Percentiles rank a stretch among this genome's conserved stretches.
phyloP scores from a whole-genome alignment of 352 stramenopile genomes.

The Phytophthora gonapodyides region DNA sequence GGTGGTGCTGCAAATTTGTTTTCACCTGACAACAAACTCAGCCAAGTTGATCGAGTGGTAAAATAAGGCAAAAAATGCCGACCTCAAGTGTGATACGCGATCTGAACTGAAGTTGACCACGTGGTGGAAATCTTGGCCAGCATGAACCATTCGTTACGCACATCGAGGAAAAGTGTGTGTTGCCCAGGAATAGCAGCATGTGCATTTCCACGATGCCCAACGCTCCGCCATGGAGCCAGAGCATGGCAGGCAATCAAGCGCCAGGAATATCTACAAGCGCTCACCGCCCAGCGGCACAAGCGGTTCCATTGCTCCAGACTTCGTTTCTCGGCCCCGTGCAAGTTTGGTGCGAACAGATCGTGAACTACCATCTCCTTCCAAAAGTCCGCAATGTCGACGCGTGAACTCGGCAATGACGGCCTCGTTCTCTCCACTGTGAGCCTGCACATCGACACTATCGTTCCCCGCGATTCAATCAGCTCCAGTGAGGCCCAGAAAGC shows the following conservation, averaged over 20 bases:
- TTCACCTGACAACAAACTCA: no score
- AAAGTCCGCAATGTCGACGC: slow-evolving; percentile 19
- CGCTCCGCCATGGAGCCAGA: slow-evolving; percentile 24
- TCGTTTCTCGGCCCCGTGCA: not conserved
- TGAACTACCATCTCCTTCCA: not conserved
- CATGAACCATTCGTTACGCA: slow-evolving; percentile 12
- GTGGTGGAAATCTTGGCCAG: no score
- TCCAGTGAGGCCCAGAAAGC: slow-evolving; percentile 38
- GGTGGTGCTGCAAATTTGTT: no score
- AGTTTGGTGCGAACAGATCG: slow-evolving; percentile 1
- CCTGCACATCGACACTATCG: slow-evolving; percentile 59
- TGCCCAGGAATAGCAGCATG: slow-evolving; percentile 25
- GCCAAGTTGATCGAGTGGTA: no score
- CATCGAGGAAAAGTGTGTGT: not conserved
- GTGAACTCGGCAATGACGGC: slow-evolving; percentile 15
- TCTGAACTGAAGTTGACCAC: no score
- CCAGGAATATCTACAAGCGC: slow-evolving; percentile 29
- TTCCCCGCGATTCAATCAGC: slow-evolving; percentile 46
- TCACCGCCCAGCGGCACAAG: slow-evolving; percentile 1
- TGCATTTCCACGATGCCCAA: slow-evolving; percentile 4
- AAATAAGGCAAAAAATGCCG: no score
- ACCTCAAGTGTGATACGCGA: no score
- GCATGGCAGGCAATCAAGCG: slow-evolving; percentile 9
- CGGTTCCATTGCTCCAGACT: not conserved
- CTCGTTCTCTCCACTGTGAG: slow-evolving; percentile 53